Evolutionary conservation across 495 filamentous ascomycete species (phyloP), one percentile per base, ranked within the genome.

Genomic region (Penicillium salamii): DNA sequence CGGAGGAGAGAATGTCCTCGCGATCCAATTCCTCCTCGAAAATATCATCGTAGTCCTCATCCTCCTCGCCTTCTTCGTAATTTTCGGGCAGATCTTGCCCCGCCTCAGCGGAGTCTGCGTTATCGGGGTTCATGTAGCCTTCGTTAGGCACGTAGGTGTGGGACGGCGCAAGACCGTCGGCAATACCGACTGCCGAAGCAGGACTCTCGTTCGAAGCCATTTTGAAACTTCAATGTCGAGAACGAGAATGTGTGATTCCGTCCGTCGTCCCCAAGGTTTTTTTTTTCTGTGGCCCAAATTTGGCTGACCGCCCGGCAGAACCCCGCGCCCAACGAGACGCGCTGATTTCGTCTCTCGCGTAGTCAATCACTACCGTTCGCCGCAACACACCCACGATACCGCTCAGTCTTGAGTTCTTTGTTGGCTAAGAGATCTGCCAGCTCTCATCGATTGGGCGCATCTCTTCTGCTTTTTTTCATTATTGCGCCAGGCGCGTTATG

Each of bases 1-100:
- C 82, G 1, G 78, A 75, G 5, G 81, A 72, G 18, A 68, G 71
- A 43, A 81, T 77, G 5, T 86, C 80, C 31, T 82, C 80, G 37
- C 78, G 74, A 31, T 85, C 79, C 5, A 82, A 59, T 39, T 78
- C 71, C 19, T 77, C 71, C 15, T 79, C 74, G 48, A 82, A 78
- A 21, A 83, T 72, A 43, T 83, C 80, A 21, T 84, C 81, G 45
- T 78, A 74, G 20, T 79, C 78, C 19, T 80, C 73, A 15, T 83
- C 83, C 11, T 78, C 70, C 3, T 75, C 69, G 3, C 63, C 59
- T 38, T 70, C 63, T 14, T 67, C 48, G 13, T 68, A 57, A 23
- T 61, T 49, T 13, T 61, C 63, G 33, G 46, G 58, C 26, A 54
- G 44, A 47, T 70, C 61, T 50, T 68, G 67, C 68, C 62, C 62